A percentile compares a stretch with the other conserved stretches of the same genome.
Conservation (phyloP, 805 yeast genomes). For the Torulaspora franciscae region DNA sequence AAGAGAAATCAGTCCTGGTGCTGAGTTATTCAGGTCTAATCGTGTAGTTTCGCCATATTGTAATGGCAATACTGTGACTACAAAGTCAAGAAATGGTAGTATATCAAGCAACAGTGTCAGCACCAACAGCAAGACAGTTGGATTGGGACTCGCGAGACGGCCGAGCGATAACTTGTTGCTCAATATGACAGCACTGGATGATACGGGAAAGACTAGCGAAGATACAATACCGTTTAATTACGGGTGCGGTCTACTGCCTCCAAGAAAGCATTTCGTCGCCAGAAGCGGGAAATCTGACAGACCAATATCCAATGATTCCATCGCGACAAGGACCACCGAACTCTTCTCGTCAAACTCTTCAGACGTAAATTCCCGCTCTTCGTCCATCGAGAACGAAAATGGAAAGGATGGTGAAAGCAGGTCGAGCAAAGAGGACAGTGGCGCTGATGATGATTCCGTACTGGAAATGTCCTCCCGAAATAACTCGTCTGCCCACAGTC, state of each 20-base stretch:
- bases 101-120: slow-evolving; percentile 13
- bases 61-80: background rate
- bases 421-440: slow-evolving; percentile 3
- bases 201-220: slow-evolving; percentile 5
- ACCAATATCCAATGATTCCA: slow-evolving; percentile 34
- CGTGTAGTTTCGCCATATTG: slow-evolving; percentile 3
- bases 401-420: slow-evolving; percentile 7
- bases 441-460: slow-evolving; percentile 6
- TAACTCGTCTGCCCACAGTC: background rate
- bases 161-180: slow-evolving; percentile 33
- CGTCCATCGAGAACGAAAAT: slow-evolving; percentile 30
- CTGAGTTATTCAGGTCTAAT: background rate
- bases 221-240: background rate
- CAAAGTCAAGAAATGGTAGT: slow-evolving; percentile 9
- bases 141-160: slow-evolving; percentile 30
- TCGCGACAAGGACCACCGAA: slow-evolving; percentile 29
- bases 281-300: slow-evolving; percentile 19
- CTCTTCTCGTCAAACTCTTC: slow-evolving; percentile 31
- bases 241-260: slow-evolving; percentile 21
- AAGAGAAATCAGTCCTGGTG: background rate
- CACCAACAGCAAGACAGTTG: slow-evolving; percentile 22
- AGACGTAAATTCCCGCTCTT: slow-evolving; percentile 25
- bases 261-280: slow-evolving; percentile 20
- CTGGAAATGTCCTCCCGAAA: slow-evolving; percentile 3
- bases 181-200: slow-evolving; percentile 16